Base-by-base conservation (phyloP, 495 filamentous ascomycete genomes). In the Podospora anserina region DNA sequence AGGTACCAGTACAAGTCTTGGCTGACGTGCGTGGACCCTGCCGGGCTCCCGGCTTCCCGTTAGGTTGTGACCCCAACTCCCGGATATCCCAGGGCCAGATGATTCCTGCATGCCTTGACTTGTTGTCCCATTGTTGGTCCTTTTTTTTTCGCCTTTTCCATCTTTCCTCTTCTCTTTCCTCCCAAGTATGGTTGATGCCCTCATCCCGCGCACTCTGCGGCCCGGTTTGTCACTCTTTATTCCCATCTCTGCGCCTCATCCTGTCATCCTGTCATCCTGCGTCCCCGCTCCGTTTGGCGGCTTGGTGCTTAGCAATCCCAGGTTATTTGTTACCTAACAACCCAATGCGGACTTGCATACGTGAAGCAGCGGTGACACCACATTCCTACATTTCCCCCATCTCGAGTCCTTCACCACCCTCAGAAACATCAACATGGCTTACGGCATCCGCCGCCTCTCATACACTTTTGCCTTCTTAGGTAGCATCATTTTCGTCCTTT, bases 381-480 rank as follows among this genome's bases (percentile, higher is more conserved):
- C 39, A 49, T 49, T 49, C 39, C 39, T 49, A 11, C 39, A 49
- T 49, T 13, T 16, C 39, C 0, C 7, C 39, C 9, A 16, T 49
- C 15, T 49, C 39, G 39, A 49, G 39, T 49, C 39, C 39, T 49
- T 11, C 2, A 13, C 39, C 39, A 49, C 39, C 13, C 9, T 49
- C 1, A 49, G 39, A 49, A 11, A 49, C 13, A 61, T 57, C 26
- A 39, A 64, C n/a, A 69, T 72, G 67, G 78, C 82, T 60, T 79
- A 76, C 71, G 70, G 75, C 69, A 58, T 82, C 34, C 80, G 76
- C 18, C 77, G 79, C 44, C 63, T 76, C 62, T 74, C 75, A 54
- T 74, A 79, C 60, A 73, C 69, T 60, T 69, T 68, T 32, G 54
- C 69, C 66, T 63, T 70, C 62, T 30, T 83, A 49, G 61, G 69